Base-by-base conservation (phyloP, 176 grass and related monocot genomes). In the Bolboschoenus planiculmis region DNA sequence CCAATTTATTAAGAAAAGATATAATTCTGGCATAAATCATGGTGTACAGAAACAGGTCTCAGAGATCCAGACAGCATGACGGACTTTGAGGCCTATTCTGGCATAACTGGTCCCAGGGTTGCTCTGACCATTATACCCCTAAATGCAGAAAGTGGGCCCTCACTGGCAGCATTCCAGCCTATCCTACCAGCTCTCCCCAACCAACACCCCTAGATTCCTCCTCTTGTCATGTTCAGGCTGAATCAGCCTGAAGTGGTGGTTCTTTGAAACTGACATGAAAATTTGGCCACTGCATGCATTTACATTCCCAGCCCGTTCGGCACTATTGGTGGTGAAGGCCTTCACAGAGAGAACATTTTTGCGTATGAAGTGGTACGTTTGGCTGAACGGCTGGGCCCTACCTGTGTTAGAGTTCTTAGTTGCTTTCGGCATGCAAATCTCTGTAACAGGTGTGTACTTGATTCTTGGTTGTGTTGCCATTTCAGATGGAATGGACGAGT, bases 241-340 rank as follows among this genome's bases (percentile, higher is more conserved):
- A 73, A 97, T 97, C 50, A 90, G 95, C 34, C 95, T 91, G 83
- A 97, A 92, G 83, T n/a, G 18, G 47, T 92, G 88, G 76, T 89
- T 88, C 4, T 86, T 83, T 43, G 88, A 43, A 27, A 92, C 86
- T n/a, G 95, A 94, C 24, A 97, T 84, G 86, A 94, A 97, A 47
- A 92, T 94, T 67, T 97, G 90, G 6, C 95, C 90, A 81, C 90
- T 92, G 24, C 90, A 89, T 66, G 95, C 95, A 85, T 97, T 97
- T 3, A 88, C 90, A 83, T 97, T 94, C 8, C 92, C 88, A 60
- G 88, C n/a, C 50, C 21, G 89, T 82, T 97, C 94, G 82, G 92
- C 88, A 46, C 90, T 83, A 11, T 87, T 91, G 47, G 91, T 90
- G 20, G 91, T 94, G 68, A 94, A 97, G 39, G 94, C 90, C 44